Conservation (phyloP, 306 rosid genomes). For the Pyrus communis region DNA sequence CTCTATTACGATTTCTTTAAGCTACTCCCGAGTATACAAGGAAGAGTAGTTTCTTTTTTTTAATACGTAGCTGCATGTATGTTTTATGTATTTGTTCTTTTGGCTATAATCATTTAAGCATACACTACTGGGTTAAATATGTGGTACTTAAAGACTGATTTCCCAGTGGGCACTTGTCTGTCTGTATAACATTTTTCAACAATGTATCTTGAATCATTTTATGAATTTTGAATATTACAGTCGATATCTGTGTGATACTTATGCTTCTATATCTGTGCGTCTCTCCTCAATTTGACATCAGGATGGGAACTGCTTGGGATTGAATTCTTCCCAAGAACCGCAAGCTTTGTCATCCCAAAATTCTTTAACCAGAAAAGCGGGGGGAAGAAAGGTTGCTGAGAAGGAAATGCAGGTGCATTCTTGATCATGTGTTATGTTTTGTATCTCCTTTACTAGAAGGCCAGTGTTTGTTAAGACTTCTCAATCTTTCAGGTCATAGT, state of each 20-base stretch:
- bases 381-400: constrained; percentile 76
- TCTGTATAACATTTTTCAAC: not conserved
- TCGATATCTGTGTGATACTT: not conserved
- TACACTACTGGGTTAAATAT: not conserved
- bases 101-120: not conserved
- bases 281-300: constrained; percentile 26
- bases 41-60: not conserved
- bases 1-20: not conserved
- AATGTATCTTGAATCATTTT: not conserved
- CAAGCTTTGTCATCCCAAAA: constrained; percentile 45
- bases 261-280: constrained; percentile 5
- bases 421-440: not conserved
- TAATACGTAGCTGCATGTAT: not conserved
- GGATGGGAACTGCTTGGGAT: constrained; percentile 67
- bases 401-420: constrained; percentile 75
- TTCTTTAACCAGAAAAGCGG: constrained; percentile 80
- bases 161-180: not conserved
- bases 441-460: constrained; percentile 4
- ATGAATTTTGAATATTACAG: not conserved
- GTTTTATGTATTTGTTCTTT: not conserved
- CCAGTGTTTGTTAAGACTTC: constrained; percentile 16
- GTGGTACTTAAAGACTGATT: not conserved
- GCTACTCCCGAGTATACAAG: not conserved
- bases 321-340: constrained; percentile 46
- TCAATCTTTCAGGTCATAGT: constrained; percentile 71